Evolutionary conservation across 768 basidiomycete genomes (phyloP).

Genomic region (Rhodotorula paludigena): DNA sequence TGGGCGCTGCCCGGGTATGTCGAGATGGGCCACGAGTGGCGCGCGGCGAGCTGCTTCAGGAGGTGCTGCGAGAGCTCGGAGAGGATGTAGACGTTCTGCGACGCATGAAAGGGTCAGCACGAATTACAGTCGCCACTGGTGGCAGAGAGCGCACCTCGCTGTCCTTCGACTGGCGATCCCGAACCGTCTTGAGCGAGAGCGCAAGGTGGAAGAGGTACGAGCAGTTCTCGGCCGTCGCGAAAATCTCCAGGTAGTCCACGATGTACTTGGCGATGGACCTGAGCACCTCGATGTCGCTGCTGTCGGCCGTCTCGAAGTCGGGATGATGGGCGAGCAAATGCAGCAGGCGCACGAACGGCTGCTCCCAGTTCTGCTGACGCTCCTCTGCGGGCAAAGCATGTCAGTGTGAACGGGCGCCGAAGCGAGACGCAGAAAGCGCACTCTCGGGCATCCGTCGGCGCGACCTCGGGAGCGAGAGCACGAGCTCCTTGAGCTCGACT

Average conservation of each 20-base stretch:
- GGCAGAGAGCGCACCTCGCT: slow-evolving; percentile 56
- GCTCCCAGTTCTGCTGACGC: slow-evolving; percentile 63
- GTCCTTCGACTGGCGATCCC: slow-evolving; percentile 65
- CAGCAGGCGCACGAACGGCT: slow-evolving; percentile 76
- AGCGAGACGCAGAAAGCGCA: neutral
- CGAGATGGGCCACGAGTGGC: slow-evolving; percentile 67
- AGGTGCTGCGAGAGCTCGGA: slow-evolving; percentile 85
- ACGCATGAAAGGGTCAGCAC: neutral
- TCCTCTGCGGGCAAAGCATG: neutral
- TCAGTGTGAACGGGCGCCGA: neutral
- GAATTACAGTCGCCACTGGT: neutral
- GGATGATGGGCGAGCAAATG: slow-evolving; percentile 91
- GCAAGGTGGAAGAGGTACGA: slow-evolving; percentile 78
- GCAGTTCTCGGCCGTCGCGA: slow-evolving; percentile 75
- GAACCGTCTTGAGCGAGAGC: slow-evolving; percentile 75
- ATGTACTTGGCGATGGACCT: slow-evolving; percentile 83
- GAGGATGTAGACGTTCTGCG: slow-evolving; percentile 71
- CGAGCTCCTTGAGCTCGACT: slow-evolving; percentile 51
- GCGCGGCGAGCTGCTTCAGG: slow-evolving; percentile 63
- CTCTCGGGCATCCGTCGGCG: neutral
- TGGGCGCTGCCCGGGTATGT: slow-evolving; percentile 75
- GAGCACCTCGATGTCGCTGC: slow-evolving; percentile 60
- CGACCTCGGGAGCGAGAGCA: neutral
- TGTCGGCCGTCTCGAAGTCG: slow-evolving; percentile 63
- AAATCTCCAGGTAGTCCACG: slow-evolving; percentile 73